Conservation (phyloP, 176 grass and related monocot species). For the Chrysopogon serrulatus region DNA sequence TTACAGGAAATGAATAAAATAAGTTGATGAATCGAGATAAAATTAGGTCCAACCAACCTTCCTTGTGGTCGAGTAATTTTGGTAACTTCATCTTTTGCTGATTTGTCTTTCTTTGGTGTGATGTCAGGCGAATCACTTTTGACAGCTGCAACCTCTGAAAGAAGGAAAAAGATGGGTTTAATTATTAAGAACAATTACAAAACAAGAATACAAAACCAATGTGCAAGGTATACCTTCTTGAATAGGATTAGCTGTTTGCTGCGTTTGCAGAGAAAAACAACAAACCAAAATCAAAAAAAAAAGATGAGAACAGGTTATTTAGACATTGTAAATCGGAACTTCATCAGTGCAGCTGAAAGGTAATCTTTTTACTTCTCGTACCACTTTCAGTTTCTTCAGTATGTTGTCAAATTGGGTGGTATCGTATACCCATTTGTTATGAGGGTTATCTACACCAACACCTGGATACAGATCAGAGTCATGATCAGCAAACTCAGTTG, state of each 20-base stretch:
- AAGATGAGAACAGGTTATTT: constrained; percentile 5
- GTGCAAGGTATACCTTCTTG: constrained; percentile 54
- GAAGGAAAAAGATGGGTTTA: not conserved
- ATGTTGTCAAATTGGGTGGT: constrained; percentile 94
- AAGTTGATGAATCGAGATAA: not conserved
- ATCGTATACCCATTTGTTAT: constrained; percentile 88
- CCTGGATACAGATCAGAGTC: constrained; percentile 28
- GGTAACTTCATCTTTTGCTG: constrained; percentile 32
- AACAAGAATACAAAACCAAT: not conserved
- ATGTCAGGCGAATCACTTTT: constrained; percentile 29
- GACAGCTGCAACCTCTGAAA: constrained; percentile 42
- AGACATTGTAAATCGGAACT: constrained; percentile 1
- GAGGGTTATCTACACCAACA: constrained; percentile 71
- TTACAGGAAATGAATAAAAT: not conserved
- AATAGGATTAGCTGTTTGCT: constrained; percentile 71
- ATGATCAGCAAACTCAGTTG: not conserved
- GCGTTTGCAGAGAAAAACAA: not conserved
- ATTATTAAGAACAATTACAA: constrained; percentile 4
- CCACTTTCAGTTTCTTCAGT: constrained; percentile 97
- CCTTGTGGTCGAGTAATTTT: constrained; percentile 86
- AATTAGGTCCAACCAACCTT: constrained; percentile 47
- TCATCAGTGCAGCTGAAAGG: not conserved
- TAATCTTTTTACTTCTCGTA: not conserved
- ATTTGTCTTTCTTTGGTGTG: constrained; percentile 48
- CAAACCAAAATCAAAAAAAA: not conserved